Evolutionary conservation across 2,329 filamentous ascomycete genomes (phyloP).

Genomic region (Phoma sp.): DNA sequence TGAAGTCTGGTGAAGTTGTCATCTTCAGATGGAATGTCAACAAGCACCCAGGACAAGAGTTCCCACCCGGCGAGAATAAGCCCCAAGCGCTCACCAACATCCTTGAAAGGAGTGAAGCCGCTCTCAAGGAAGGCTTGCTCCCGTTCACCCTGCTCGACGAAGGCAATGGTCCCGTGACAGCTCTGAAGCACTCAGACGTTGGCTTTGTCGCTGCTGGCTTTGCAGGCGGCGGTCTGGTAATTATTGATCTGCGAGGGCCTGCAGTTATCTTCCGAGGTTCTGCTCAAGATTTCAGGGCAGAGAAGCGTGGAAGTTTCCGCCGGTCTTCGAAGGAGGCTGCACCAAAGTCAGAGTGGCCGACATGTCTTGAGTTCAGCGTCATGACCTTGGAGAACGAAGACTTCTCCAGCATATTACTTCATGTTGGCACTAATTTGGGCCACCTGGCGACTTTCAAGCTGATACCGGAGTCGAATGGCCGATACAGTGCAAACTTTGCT

Average conservation of each 20-base stretch:
- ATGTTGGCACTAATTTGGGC: slow-evolving; percentile 86
- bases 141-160: slow-evolving; percentile 84
- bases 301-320: slow-evolving; percentile 77
- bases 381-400: slow-evolving; percentile 93
- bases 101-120: slow-evolving; percentile 72
- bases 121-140: slow-evolving; percentile 79
- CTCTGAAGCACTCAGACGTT: slow-evolving; percentile 84
- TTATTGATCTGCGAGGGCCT: slow-evolving; percentile 89
- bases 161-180: slow-evolving; percentile 80
- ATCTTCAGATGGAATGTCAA: slow-evolving; percentile 91
- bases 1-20: slow-evolving; percentile 81
- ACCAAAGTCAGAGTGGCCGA: slow-evolving; percentile 73
- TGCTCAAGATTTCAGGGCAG: slow-evolving; percentile 78
- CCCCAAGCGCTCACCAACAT: slow-evolving; percentile 73
- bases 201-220: slow-evolving; percentile 91
- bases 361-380: slow-evolving; percentile 83
- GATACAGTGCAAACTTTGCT: slow-evolving; percentile 75
- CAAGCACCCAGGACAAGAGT: slow-evolving; percentile 71
- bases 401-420: slow-evolving; percentile 92
- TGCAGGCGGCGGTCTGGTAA: slow-evolving; percentile 77
- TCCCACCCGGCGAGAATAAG: slow-evolving; percentile 58
- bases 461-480: slow-evolving; percentile 71
- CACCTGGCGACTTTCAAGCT: slow-evolving; percentile 91
- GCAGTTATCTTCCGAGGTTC: slow-evolving; percentile 79
- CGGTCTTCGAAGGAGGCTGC: slow-evolving; percentile 60